Evolutionary conservation across 2,329 filamentous ascomycete species (phyloP).

Genomic region (Fusarium chlamydosporum): DNA sequence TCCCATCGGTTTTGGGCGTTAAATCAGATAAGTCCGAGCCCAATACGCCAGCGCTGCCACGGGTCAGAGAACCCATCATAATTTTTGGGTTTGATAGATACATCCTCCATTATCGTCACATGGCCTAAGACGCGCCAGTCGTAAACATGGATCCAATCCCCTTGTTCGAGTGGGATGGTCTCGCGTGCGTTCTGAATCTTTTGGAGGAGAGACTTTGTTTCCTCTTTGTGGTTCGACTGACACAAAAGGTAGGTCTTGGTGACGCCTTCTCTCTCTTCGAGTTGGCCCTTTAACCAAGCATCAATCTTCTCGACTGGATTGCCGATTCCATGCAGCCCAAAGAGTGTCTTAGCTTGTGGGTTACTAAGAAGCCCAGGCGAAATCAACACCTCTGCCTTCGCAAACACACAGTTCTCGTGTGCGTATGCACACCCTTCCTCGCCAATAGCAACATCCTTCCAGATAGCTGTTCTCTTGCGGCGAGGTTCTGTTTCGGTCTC

Average conservation of each 20-base stretch:
- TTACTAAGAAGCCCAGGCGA: slow-evolving; percentile 58
- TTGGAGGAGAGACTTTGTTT: slow-evolving; percentile 52
- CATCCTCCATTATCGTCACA: slow-evolving; percentile 58
- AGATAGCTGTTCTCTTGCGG: background rate
- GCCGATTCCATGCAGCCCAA: slow-evolving; percentile 60
- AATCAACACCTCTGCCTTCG: slow-evolving; percentile 58
- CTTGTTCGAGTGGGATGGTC: slow-evolving; percentile 33
- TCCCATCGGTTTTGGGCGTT: slow-evolving; percentile 1
- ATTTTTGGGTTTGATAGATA: slow-evolving; percentile 50
- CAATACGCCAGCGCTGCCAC: slow-evolving; percentile 62
- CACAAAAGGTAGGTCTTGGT: slow-evolving; percentile 59
- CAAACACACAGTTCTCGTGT: slow-evolving; percentile 57
- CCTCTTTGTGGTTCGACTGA: slow-evolving; percentile 56
- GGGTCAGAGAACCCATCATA: slow-evolving; percentile 57
- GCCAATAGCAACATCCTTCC: background rate
- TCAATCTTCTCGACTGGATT: slow-evolving; percentile 54
- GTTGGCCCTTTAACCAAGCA: slow-evolving; percentile 51
- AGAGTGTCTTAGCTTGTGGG: slow-evolving; percentile 56
- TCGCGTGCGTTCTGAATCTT: slow-evolving; percentile 53
- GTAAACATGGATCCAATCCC: slow-evolving; percentile 60
- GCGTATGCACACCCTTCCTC: slow-evolving; percentile 53
- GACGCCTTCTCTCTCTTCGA: background rate
- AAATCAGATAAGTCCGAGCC: slow-evolving; percentile 58
- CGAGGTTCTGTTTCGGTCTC: background rate
- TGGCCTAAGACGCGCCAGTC: slow-evolving; percentile 64